Evolutionary conservation across 2,329 filamentous ascomycete genomes (phyloP), one percentile per base, ranked within the genome.

Genomic region (Massarina eburnea): DNA sequence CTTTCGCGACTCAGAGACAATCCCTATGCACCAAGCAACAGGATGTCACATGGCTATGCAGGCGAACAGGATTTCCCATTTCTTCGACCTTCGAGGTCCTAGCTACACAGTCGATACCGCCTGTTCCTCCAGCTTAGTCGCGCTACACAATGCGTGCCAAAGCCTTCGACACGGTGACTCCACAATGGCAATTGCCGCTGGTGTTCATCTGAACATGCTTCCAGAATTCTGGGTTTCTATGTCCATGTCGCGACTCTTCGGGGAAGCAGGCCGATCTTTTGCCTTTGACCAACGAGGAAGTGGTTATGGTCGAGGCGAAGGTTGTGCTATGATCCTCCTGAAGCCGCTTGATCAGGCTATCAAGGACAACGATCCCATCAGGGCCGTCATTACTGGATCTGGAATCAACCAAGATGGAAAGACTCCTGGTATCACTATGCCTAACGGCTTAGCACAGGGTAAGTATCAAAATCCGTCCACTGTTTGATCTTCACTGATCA

Each of bases 221-320:
- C 61, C 61, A 1, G 61, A 62, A 26, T 57, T 57, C 34, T 63
- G 48, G 46, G 59, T 63, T 22, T 54, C 50, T 6, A 54, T 55
- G 37, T 58, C 55, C 27, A 59, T 52, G 48, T 59, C 59, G 8
- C 36, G 54, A n/a, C 43, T 61, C 2, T 55, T 61, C 35, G 54
- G 58, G 19, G 50, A 66, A 30, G 59, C 58, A n/a, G 67, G 70
- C 2, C 55, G 52, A 29, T 66, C 54, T 2, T 60, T 51, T 36
- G 61, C 66, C 18, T 72, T 68, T 46, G 83, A 84, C 54, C 60
- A 71, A n/a, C 73, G 74, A 3, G 84, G 81, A 15, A 57, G 54
- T 2, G 85, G 85, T 0, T 88, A 86, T 57, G 83, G 80, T 0
- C 76, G 83, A 29, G 84, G 83, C 1, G 84, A 88, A 57, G 84